Evolutionary conservation across 305 asterid species (phyloP).

Genomic region (Andrographis paniculata): DNA sequence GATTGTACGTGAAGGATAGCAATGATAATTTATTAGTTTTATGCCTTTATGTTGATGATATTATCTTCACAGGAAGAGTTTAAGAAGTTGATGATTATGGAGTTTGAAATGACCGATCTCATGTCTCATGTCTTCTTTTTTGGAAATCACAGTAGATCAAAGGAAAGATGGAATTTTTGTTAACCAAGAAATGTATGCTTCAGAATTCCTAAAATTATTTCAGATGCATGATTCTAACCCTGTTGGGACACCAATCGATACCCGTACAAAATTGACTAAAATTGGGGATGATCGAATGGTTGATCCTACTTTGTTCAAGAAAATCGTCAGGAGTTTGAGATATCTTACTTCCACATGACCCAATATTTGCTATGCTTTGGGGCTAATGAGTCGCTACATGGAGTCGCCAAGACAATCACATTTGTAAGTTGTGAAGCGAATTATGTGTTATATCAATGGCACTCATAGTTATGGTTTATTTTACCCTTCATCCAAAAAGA

Average conservation of each 20-base stretch:
- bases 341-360: neutral
- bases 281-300: no score
- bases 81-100: slow-evolving; percentile 3
- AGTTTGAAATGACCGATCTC: slow-evolving; percentile 15
- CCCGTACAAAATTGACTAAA: no score
- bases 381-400: neutral
- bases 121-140: slow-evolving; percentile 5
- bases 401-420: neutral
- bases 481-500: neutral
- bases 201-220: no score
- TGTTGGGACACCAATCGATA: no score
- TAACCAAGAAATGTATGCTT: no score
- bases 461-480: neutral
- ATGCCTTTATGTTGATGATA: slow-evolving; percentile 13
- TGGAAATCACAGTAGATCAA: no score
- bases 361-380: neutral
- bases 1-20: slow-evolving; percentile 3
- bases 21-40: neutral
- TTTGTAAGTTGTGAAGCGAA: neutral
- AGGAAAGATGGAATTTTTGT: no score
- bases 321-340: neutral
- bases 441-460: neutral
- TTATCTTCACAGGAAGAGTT: slow-evolving; percentile 5
- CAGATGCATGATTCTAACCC: no score
- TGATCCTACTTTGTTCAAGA: neutral